Percentiles rank a stretch among this genome's conserved stretches.
phyloP scores from a whole-genome alignment of 1,284 basidiomycete genomes.

The Sanghuangporus weigelae region DNA sequence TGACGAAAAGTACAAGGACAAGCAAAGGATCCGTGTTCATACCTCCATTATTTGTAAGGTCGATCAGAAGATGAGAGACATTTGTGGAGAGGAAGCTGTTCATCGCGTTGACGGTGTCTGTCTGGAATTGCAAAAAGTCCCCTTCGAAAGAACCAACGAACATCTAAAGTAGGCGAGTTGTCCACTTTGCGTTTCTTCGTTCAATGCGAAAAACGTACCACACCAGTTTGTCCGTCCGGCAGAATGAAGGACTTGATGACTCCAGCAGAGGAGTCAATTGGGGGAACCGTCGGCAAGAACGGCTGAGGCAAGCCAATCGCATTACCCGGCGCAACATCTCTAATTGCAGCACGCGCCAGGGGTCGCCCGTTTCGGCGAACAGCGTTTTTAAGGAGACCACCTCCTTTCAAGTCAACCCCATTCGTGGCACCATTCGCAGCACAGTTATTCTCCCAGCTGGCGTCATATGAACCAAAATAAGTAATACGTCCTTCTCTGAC shows the following conservation, averaged over 20 bases:
- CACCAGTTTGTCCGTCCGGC: conserved; percentile 53
- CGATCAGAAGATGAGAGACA: conserved; percentile 49
- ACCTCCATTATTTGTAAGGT: conserved; percentile 60
- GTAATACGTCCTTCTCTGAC: neutral
- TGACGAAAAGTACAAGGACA: neutral
- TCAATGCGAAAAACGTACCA: conserved; percentile 33
- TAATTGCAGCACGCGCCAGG: conserved; percentile 36
- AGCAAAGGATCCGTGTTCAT: conserved; percentile 11
- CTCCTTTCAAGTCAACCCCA: conserved; percentile 43
- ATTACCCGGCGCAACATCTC: conserved; percentile 37
- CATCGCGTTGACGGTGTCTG: conserved; percentile 44
- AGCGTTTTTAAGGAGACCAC: conserved; percentile 16
- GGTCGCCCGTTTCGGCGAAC: conserved; percentile 22
- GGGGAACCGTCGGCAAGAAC: conserved; percentile 44
- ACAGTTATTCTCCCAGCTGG: conserved; percentile 58
- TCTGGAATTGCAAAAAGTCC: conserved; percentile 48
- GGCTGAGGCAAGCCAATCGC: conserved; percentile 44
- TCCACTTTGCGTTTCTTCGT: neutral
- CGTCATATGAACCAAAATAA: neutral
- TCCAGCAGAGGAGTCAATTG: conserved; percentile 42
- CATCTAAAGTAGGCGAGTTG: conserved; percentile 36
- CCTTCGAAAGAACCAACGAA: conserved; percentile 57
- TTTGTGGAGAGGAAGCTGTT: conserved; percentile 42
- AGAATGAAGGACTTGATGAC: conserved; percentile 56
- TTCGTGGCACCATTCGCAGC: conserved; percentile 49